These are phyloP conservation scores for Penicillium sp. DNA, from an alignment of 2,329 filamentous ascomycete species.

Conservation along the genomic window DNA sequence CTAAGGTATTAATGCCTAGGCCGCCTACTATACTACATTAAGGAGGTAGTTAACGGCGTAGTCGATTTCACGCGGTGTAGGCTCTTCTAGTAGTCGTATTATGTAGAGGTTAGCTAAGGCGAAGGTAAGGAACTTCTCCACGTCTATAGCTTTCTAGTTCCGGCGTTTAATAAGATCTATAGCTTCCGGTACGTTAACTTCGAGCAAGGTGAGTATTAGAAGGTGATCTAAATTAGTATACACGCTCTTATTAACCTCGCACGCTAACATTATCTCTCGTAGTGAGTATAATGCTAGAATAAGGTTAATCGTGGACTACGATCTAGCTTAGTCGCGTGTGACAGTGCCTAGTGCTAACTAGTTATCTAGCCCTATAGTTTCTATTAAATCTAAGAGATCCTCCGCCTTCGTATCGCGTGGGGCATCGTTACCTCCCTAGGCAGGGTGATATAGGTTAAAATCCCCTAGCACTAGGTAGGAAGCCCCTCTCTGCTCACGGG, in stretches of 20 bases:
- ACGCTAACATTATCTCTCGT: neutral
- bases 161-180: no score
- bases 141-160: no score
- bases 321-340: neutral
- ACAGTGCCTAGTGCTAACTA: neutral
- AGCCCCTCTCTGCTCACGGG: neutral
- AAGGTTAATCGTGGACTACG: neutral
- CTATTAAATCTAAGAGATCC: conserved; percentile 1
- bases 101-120: no score
- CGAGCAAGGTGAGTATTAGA: no score
- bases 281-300: neutral
- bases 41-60: no score
- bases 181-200: no score
- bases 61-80: no score
- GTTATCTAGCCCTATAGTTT: neutral
- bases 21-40: no score
- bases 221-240: neutral
- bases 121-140: no score
- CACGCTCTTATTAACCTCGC: neutral
- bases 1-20: no score
- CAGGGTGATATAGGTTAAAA: conserved; percentile 1
- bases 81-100: no score
- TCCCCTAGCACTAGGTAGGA: neutral
- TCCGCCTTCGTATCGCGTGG: conserved; percentile 6
- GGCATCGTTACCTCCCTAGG: conserved; percentile 8